phyloP scores from a whole-genome alignment of 2,329 filamentous ascomycete species.

The Capronia coronata region DNA sequence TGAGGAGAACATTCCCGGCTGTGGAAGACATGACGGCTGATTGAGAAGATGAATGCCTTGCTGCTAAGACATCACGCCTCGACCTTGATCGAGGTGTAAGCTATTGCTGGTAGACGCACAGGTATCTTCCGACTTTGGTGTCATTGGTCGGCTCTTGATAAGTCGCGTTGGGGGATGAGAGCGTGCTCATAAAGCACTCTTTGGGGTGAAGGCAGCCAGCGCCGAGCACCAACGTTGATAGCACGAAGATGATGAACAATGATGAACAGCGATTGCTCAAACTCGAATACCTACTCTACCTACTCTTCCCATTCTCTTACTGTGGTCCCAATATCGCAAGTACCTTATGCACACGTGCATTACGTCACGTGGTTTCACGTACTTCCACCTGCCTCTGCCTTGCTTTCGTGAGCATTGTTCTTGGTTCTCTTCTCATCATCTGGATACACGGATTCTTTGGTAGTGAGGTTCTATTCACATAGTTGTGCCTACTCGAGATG shows the following conservation, averaged over 20 bases:
- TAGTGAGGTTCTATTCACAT: background rate
- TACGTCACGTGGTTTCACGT: background rate
- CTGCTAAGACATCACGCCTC: too few species aligned
- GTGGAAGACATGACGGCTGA: background rate
- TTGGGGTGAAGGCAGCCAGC: background rate
- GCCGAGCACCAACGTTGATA: background rate
- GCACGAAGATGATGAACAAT: conserved; percentile 1
- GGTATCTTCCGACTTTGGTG: conserved; percentile 4
- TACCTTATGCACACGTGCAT: too few species aligned
- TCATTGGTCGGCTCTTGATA: conserved; percentile 6
- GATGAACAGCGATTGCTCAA: background rate
- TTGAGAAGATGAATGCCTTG: too few species aligned
- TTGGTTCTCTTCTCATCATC: background rate
- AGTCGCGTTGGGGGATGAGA: conserved; percentile 18
- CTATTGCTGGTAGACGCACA: background rate
- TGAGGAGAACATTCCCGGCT: background rate
- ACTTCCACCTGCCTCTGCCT: background rate
- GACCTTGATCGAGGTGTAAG: background rate
- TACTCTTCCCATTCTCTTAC: too few species aligned
- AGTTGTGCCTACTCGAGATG: conserved; percentile 1
- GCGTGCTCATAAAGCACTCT: conserved; percentile 13
- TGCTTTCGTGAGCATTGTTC: background rate
- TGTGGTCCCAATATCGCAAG: too few species aligned
- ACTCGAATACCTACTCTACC: background rate
- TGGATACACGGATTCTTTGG: background rate